Conservation (phyloP, 108 stramenopile genomes). For the Conticribra weissflogii region DNA sequence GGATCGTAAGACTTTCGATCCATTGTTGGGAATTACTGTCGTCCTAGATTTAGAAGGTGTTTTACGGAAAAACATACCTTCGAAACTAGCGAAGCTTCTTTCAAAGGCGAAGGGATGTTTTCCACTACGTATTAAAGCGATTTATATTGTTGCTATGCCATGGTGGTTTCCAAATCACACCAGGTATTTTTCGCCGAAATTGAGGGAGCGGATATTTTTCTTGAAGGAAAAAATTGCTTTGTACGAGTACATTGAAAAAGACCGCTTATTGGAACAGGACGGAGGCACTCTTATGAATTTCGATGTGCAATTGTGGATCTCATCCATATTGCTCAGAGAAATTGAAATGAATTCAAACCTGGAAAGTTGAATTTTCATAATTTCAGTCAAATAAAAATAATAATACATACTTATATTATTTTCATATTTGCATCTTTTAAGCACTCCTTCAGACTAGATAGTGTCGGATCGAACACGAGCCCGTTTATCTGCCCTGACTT, state of each 20-base stretch:
- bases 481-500: slow-evolving; percentile 13
- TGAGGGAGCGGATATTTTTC: slow-evolving; percentile 22
- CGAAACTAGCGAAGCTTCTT: slow-evolving; percentile 11
- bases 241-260: slow-evolving; percentile 29
- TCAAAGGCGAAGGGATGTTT: slow-evolving; percentile 26
- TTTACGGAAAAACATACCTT: slow-evolving; percentile 13
- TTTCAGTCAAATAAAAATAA: no score
- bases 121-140: slow-evolving; percentile 24
- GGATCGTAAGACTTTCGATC: slow-evolving; percentile 22
- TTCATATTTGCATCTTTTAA: no score
- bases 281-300: slow-evolving; percentile 25
- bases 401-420: no score
- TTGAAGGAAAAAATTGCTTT: slow-evolving; percentile 18
- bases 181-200: slow-evolving; percentile 11
- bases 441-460: slow-evolving; percentile 18
- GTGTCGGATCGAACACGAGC: slow-evolving; percentile 31
- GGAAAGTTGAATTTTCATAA: no score
- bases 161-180: slow-evolving; percentile 24
- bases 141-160: slow-evolving; percentile 18
- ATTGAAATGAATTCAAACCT: slow-evolving; percentile 15
- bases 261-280: slow-evolving; percentile 24
- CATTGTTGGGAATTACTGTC: slow-evolving; percentile 20
- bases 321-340: slow-evolving; percentile 18
- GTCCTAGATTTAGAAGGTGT: slow-evolving; percentile 21
- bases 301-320: slow-evolving; percentile 31